phyloP scores from a whole-genome alignment of 1,284 basidiomycete genomes.

The Uromyces viciae-fabae region DNA sequence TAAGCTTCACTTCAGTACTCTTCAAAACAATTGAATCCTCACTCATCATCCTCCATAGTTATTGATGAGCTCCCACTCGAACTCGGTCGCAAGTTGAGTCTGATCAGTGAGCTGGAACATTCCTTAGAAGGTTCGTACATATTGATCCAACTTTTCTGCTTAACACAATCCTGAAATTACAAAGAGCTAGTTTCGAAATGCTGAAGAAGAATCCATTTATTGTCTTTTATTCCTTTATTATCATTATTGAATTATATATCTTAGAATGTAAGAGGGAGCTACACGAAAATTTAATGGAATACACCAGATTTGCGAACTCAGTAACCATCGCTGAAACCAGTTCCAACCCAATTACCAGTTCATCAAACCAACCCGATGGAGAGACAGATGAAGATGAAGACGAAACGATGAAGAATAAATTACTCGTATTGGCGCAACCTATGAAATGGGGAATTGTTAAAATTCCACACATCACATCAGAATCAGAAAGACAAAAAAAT shows the following conservation, averaged over 20 bases:
- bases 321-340: neutral
- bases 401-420: neutral
- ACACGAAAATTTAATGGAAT: constrained; percentile 38
- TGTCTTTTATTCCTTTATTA: neutral
- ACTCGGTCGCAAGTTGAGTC: constrained; percentile 22
- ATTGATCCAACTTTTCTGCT: too few species aligned
- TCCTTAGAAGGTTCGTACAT: constrained; percentile 32
- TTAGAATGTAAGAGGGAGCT: constrained; percentile 36
- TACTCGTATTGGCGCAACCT: constrained; percentile 21
- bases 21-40: neutral
- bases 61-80: constrained; percentile 39
- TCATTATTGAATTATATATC: neutral
- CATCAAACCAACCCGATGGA: neutral
- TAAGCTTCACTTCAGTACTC: neutral
- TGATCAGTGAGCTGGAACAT: constrained; percentile 28
- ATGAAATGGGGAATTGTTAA: constrained; percentile 14
- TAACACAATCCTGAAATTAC: too few species aligned
- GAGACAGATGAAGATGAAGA: neutral
- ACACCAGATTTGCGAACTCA: constrained; percentile 17
- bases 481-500: neutral
- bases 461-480: constrained; percentile 1
- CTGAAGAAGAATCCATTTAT: neutral
- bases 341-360: neutral
- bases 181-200: neutral
- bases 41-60: constrained; percentile 7